Percentiles rank a stretch among this genome's conserved stretches.
phyloP scores from a whole-genome alignment of 2,329 filamentous ascomycete species.

The Trichoderma sp. region DNA sequence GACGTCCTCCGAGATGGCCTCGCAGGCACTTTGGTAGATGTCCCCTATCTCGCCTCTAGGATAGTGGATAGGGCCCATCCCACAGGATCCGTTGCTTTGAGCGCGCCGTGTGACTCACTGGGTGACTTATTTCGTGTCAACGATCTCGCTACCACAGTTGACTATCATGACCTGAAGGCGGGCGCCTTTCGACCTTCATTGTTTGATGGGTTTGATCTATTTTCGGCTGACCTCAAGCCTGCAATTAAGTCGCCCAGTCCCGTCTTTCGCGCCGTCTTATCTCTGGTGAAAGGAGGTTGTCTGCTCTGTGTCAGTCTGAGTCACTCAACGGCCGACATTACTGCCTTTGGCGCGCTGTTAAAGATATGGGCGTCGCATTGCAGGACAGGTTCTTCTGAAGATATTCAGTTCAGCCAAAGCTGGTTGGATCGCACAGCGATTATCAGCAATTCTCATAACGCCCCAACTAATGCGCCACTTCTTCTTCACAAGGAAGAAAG shows the following conservation, averaged over 20 bases:
- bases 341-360: not conserved
- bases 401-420: not conserved
- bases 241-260: not conserved
- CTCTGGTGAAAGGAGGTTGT: conserved; percentile 1
- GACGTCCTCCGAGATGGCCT: conserved; percentile 1
- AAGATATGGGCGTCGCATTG: conserved; percentile 15
- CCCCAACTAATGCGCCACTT: not conserved
- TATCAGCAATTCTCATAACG: not conserved
- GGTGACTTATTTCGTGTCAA: not conserved
- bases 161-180: not conserved
- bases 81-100: not conserved
- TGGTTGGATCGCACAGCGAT: conserved; percentile 5
- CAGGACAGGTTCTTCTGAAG: not conserved
- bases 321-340: conserved; percentile 7
- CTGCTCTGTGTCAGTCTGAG: not conserved
- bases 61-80: not conserved
- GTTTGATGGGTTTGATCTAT: not conserved
- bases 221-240: not conserved
- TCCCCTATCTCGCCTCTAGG: conserved; percentile 8
- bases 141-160: not conserved
- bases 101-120: not conserved
- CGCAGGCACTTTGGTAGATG: not conserved
- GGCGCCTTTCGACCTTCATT: not conserved
- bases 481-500: conserved; percentile 1
- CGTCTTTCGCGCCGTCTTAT: conserved; percentile 11